Percentiles rank a stretch among this genome's conserved stretches.
Evolutionary conservation across 1,284 basidiomycete species (phyloP).

Genomic region (Apiotrichum sp.): DNA sequence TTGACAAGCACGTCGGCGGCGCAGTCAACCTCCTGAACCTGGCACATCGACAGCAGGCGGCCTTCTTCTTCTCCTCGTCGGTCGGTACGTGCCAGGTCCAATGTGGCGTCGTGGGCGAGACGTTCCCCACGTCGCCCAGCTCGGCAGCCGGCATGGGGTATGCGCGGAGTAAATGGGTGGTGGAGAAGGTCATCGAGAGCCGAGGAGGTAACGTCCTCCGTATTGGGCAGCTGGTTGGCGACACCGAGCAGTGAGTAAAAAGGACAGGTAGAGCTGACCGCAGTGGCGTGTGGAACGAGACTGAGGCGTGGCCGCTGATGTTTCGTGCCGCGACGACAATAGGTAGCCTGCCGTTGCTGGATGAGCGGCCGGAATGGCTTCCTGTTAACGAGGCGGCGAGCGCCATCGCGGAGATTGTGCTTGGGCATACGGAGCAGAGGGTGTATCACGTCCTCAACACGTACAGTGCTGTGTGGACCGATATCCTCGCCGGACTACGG

Average conservation of each 20-base stretch:
- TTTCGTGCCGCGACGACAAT: slow-evolving; percentile 48
- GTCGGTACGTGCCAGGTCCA: slow-evolving; percentile 44
- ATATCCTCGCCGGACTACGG: slow-evolving; percentile 60
- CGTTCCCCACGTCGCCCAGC: slow-evolving; percentile 11
- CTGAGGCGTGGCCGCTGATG: slow-evolving; percentile 52
- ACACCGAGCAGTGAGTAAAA: slow-evolving; percentile 57
- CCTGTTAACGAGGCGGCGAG: slow-evolving; percentile 56
- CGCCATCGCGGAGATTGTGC: slow-evolving; percentile 51
- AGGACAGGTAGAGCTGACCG: slow-evolving; percentile 50
- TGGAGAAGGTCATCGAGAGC: slow-evolving; percentile 54
- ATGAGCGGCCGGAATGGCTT: slow-evolving; percentile 55
- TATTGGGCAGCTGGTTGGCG: slow-evolving; percentile 52
- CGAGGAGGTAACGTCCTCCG: slow-evolving; percentile 46
- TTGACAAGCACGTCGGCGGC: slow-evolving; percentile 53
- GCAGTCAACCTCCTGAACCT: slow-evolving; percentile 55
- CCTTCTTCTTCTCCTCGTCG: slow-evolving; percentile 57
- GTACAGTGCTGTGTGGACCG: slow-evolving; percentile 48
- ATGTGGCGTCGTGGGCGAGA: slow-evolving; percentile 20
- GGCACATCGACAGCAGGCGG: slow-evolving; percentile 18
- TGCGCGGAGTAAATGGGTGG: slow-evolving; percentile 58
- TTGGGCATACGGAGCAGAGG: background rate
- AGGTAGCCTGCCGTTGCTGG: slow-evolving; percentile 50
- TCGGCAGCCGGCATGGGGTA: slow-evolving; percentile 51
- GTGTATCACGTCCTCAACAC: slow-evolving; percentile 64
- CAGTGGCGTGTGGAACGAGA: slow-evolving; percentile 57